These are phyloP conservation scores for Ormosia emarginata DNA, from an alignment of 306 rosid genomes.

Conservation along the genomic window DNA sequence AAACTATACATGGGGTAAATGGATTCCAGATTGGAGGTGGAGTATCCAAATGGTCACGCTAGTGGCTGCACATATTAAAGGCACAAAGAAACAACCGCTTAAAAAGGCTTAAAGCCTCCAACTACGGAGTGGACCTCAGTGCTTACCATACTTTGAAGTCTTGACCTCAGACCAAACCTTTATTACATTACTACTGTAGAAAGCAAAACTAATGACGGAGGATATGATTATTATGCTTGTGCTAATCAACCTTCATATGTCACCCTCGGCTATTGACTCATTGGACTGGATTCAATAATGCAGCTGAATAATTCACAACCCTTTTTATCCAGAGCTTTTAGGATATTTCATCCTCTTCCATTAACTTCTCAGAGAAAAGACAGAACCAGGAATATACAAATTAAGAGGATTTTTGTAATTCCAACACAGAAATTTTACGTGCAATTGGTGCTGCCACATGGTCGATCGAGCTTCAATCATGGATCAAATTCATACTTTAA, in stretches of 20 bases:
- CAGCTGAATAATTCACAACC: conserved; percentile 33
- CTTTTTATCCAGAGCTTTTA: conserved; percentile 34
- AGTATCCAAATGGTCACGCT: neutral
- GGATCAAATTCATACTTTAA: neutral
- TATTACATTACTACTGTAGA: neutral
- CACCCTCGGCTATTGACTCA: conserved; percentile 23
- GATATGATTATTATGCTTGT: conserved; percentile 21
- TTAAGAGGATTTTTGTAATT: neutral
- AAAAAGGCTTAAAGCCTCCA: conserved; percentile 18
- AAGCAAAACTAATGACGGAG: neutral
- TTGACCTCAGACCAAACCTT: conserved; percentile 25
- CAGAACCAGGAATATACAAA: neutral
- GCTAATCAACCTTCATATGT: conserved; percentile 34
- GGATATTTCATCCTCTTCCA: conserved; percentile 12
- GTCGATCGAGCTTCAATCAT: neutral
- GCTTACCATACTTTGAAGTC: conserved; percentile 17
- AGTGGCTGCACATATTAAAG: conserved; percentile 35
- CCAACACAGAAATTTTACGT: neutral
- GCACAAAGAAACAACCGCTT: conserved; percentile 41
- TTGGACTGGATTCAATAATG: conserved; percentile 38
- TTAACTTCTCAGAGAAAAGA: neutral
- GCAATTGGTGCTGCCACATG: neutral
- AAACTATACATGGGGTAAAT: neutral
- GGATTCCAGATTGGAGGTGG: conserved; percentile 45
- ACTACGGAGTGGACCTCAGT: conserved; percentile 37